phyloP scores from a whole-genome alignment of 2,329 filamentous ascomycete species.

The Talaromyces sp. region DNA sequence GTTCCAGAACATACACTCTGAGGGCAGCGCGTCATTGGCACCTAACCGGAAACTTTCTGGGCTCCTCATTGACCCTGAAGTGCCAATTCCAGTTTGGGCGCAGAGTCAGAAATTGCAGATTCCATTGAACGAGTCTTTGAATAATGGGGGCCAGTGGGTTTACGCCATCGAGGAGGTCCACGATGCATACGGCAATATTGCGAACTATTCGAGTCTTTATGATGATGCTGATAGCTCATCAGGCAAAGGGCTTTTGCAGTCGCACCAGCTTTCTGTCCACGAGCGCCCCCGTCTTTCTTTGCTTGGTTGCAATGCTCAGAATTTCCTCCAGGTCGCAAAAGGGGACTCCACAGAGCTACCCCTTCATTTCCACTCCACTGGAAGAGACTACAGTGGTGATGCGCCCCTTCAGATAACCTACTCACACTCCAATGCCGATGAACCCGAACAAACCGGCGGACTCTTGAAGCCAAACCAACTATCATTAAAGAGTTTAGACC shows the following conservation, averaged over 20 bases:
- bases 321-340: slow-evolving; percentile 77
- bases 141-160: slow-evolving; percentile 72
- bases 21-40: slow-evolving; percentile 75
- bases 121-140: slow-evolving; percentile 84
- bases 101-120: slow-evolving; percentile 70
- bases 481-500: slow-evolving; percentile 51
- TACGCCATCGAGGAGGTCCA: slow-evolving; percentile 90
- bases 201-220: slow-evolving; percentile 60
- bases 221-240: slow-evolving; percentile 65
- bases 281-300: slow-evolving; percentile 75
- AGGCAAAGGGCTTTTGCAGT: slow-evolving; percentile 58
- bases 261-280: slow-evolving; percentile 78
- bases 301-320: slow-evolving; percentile 70
- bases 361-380: slow-evolving; percentile 62
- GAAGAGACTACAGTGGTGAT: slow-evolving; percentile 53
- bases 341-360: slow-evolving; percentile 66
- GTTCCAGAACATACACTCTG: slow-evolving; percentile 89
- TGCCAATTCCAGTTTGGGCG: slow-evolving; percentile 64
- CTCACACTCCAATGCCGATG: slow-evolving; percentile 73
- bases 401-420: slow-evolving; percentile 71
- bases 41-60: slow-evolving; percentile 56
- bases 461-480: slow-evolving; percentile 56
- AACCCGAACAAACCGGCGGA: slow-evolving; percentile 62
- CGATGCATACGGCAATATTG: slow-evolving; percentile 82
- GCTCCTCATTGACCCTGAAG: slow-evolving; percentile 52